phyloP scores from a whole-genome alignment of 345 rosid genomes.

The Hibiscus trionum region DNA sequence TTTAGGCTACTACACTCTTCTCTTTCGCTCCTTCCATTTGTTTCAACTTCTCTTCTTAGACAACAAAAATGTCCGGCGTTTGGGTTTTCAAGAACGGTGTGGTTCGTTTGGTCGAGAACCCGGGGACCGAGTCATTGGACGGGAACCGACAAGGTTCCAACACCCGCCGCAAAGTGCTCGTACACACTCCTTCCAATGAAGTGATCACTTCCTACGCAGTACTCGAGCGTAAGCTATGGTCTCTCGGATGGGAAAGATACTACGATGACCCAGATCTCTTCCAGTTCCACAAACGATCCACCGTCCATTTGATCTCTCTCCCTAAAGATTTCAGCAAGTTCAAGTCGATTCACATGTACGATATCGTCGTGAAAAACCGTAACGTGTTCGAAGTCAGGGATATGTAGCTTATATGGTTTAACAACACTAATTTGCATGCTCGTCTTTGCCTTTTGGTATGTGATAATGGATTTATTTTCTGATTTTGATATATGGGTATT shows the following conservation, averaged over 20 bases:
- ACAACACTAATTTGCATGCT: neutral
- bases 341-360: constrained; percentile 74
- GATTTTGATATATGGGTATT: neutral
- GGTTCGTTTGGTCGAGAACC: constrained; percentile 55
- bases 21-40: neutral
- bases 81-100: constrained; percentile 77
- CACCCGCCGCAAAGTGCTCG: constrained; percentile 34
- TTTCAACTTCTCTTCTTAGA: neutral
- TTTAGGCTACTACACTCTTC: neutral
- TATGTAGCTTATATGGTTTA: constrained; percentile 7
- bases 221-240: constrained; percentile 44
- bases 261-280: constrained; percentile 57
- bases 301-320: constrained; percentile 64
- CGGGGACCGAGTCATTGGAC: constrained; percentile 32
- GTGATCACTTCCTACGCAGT: constrained; percentile 51
- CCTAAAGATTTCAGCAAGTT: constrained; percentile 62
- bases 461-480: neutral
- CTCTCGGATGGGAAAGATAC: constrained; percentile 85
- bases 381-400: constrained; percentile 63
- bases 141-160: constrained; percentile 26
- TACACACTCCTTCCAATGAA: constrained; percentile 53
- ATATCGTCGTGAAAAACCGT: constrained; percentile 74
- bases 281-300: constrained; percentile 63
- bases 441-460: neutral
- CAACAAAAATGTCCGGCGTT: constrained; percentile 58